Evolutionary conservation across 306 rosid genomes (phyloP), one percentile per base, ranked within the genome.

Genomic region (Cicer cuneatum): DNA sequence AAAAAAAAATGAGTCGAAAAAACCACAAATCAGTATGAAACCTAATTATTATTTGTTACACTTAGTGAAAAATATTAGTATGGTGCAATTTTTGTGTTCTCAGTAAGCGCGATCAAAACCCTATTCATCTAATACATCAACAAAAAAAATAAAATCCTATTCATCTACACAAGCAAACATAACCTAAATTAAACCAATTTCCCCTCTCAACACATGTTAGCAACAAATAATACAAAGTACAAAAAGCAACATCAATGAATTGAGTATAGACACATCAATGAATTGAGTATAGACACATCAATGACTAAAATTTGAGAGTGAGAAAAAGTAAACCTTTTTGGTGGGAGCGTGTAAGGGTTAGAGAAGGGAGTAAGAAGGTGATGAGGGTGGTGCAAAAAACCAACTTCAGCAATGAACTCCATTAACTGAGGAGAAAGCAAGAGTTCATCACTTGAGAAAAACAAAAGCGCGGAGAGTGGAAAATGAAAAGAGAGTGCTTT

Each of bases 341-440:
- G 59, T 53, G 83, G 81, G 8, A 71, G 70, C 2, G 71, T 62
- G 69, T 76, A 79, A 60, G 88, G 74, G 73, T 37, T 49, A 72
- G 78, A 74, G 78, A 75, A 73, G 67, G 75, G 62, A 56, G 56
- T 53, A 72, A 83, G 75, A 37, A 69, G 80, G 40, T 46, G 69
- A 57, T 19, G 85, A 62, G 74, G 47, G 47, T 82, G 88, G 78
- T 81, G 81, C 70, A 81, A 19, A 66, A 75, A 76, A 70, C 77
- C 73, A 43, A 84, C 78, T 66, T 69, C 87, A 84, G 86, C 77
- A 64, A 86, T 57, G 65, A 78, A 80, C 63, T 71, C 94, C 92
- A 90, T 80, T 86, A 87, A 41, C 13, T 14, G 43, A 43, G 1
- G 48, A n/a, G 58, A 37, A 41, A 11, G 61, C 73, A 58, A 62